A percentile compares a stretch with the other conserved stretches of the same genome.
These are phyloP conservation scores for Sorghum bicolor DNA, from an alignment of 176 grass and related monocot genomes.

Conservation along the genomic window DNA sequence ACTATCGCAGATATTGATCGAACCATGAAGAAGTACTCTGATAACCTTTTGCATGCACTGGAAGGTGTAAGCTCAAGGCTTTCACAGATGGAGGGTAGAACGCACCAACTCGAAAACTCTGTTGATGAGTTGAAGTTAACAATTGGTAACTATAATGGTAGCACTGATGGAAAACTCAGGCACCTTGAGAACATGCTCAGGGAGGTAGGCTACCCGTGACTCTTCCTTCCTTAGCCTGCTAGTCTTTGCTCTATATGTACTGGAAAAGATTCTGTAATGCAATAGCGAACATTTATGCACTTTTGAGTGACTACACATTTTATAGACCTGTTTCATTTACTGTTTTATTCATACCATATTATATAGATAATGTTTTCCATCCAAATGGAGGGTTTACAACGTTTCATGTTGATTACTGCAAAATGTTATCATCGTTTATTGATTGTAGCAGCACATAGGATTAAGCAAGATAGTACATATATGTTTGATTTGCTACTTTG, in stretches of 20 bases:
- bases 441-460: neutral
- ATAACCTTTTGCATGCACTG: constrained; percentile 72
- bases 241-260: neutral
- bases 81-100: constrained; percentile 68
- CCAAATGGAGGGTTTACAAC: neutral
- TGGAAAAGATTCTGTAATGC: neutral
- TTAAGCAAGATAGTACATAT: neutral
- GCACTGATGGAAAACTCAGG: constrained; percentile 80
- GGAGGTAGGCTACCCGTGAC: constrained; percentile 53
- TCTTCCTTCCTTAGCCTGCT: neutral
- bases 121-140: constrained; percentile 72
- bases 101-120: constrained; percentile 67
- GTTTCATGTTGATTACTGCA: neutral
- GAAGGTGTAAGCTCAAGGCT: constrained; percentile 78
- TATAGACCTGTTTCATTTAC: neutral
- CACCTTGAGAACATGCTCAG: constrained; percentile 87
- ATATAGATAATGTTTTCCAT: neutral
- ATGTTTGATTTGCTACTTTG: neutral
- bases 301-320: neutral
- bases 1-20: constrained; percentile 73
- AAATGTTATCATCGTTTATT: neutral
- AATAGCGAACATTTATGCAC: neutral
- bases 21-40: constrained; percentile 80
- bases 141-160: constrained; percentile 66
- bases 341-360: neutral